phyloP scores from a whole-genome alignment of 768 basidiomycete species.

The Russula sp. region DNA sequence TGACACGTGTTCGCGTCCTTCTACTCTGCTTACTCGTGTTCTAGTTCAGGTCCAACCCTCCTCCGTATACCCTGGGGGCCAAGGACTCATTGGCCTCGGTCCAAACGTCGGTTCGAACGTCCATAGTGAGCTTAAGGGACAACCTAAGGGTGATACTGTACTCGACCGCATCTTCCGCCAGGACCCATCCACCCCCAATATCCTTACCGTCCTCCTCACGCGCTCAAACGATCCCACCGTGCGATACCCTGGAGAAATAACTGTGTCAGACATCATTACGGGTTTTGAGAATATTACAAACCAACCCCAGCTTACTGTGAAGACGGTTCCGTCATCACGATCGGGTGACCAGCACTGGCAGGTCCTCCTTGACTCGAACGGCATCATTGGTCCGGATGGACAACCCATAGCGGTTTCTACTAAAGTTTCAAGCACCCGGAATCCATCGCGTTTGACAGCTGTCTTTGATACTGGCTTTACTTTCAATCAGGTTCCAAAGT shows the following conservation, averaged over 20 bases:
- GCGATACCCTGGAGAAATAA: constrained; percentile 52
- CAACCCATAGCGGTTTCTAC: constrained; percentile 41
- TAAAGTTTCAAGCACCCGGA: constrained; percentile 37
- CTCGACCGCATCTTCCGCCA: constrained; percentile 62
- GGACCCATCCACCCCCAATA: constrained; percentile 52
- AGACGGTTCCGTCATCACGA: constrained; percentile 31
- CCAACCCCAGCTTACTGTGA: constrained; percentile 48
- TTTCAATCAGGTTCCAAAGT: constrained; percentile 56
- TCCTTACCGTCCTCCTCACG: constrained; percentile 57
- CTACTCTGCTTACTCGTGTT: neutral
- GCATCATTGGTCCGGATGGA: constrained; percentile 58
- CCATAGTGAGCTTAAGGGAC: constrained; percentile 30
- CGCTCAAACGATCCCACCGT: constrained; percentile 50
- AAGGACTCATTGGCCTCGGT: constrained; percentile 52
- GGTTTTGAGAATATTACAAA: constrained; percentile 44
- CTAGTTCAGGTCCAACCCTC: constrained; percentile 39
- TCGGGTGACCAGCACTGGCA: constrained; percentile 57
- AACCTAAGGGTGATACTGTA: constrained; percentile 44
- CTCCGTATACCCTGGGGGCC: constrained; percentile 30
- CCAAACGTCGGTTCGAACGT: constrained; percentile 52
- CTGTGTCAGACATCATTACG: constrained; percentile 52
- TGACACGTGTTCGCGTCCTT: neutral
- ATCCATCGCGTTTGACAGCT: constrained; percentile 46
- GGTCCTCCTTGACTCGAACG: constrained; percentile 53
- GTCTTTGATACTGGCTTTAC: constrained; percentile 69